These are phyloP conservation scores for Annulohypoxylon nitens DNA, from an alignment of 495 filamentous ascomycete species.

Conservation along the genomic window DNA sequence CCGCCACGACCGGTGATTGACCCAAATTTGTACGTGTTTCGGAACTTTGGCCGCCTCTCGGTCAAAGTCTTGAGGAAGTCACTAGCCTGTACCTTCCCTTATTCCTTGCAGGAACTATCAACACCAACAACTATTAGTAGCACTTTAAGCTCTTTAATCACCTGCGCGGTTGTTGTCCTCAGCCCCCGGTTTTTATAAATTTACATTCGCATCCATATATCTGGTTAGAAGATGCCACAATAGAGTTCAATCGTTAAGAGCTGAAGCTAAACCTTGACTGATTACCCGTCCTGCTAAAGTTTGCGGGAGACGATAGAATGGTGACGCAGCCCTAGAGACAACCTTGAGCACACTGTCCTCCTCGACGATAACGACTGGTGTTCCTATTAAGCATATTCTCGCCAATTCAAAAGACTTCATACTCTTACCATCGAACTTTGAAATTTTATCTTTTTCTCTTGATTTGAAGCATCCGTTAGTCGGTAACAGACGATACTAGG, in stretches of 20 bases:
- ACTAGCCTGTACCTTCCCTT: conserved; percentile 42
- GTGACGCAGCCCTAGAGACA: conserved; percentile 30
- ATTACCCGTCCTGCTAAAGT: conserved; percentile 14
- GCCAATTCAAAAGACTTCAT: conserved; percentile 7
- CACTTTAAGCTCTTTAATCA: neutral
- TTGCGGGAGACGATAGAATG: conserved; percentile 25
- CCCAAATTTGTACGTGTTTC: conserved; percentile 54
- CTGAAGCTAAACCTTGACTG: neutral
- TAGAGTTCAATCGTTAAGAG: conserved; percentile 2
- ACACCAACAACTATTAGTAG: neutral
- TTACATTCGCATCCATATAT: conserved; percentile 15
- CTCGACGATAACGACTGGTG: conserved; percentile 16
- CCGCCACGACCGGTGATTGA: conserved; percentile 54
- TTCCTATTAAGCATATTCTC: neutral
- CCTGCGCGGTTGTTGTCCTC: conserved; percentile 6
- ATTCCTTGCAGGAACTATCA: conserved; percentile 48
- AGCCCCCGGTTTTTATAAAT: conserved; percentile 28
- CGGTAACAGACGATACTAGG: neutral
- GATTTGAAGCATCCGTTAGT: neutral
- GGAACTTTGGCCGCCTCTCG: conserved; percentile 46
- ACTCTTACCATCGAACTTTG: conserved; percentile 1
- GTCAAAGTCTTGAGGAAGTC: conserved; percentile 47
- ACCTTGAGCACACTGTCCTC: conserved; percentile 12
- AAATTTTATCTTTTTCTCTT: neutral
- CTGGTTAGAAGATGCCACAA: conserved; percentile 27